Conservation (phyloP, 805 yeast genomes). For the Wickerhamomyces bovis region DNA sequence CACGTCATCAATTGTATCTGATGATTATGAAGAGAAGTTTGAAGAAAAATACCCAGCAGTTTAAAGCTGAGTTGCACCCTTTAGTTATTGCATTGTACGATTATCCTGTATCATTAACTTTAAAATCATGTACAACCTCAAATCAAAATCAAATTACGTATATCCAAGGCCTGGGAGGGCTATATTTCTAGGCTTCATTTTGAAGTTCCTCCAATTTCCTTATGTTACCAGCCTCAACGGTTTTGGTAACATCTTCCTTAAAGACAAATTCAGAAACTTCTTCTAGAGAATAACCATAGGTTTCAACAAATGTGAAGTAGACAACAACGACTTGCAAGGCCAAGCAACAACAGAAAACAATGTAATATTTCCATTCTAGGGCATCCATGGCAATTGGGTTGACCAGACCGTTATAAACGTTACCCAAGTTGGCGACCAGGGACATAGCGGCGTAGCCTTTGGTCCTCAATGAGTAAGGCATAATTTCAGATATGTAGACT, state of each 20-base stretch:
- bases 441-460: conserved; percentile 21
- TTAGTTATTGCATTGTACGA: neutral
- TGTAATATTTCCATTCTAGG: conserved; percentile 31
- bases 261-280: conserved; percentile 27
- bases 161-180: too few relatives aligned
- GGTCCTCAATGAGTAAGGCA: conserved; percentile 28
- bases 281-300: conserved; percentile 33
- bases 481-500: conserved; percentile 39
- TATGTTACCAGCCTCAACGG: neutral
- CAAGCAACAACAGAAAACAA: conserved; percentile 28
- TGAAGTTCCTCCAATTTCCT: neutral
- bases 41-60: conserved; percentile 55
- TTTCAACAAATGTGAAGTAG: conserved; percentile 31
- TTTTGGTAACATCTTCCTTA: neutral
- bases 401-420: conserved; percentile 29
- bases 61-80: conserved; percentile 12
- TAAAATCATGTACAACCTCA: neutral
- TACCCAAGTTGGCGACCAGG: conserved; percentile 1
- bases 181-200: neutral
- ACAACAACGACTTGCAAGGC: conserved; percentile 26
- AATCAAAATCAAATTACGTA: neutral
- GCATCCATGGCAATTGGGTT: conserved; percentile 34
- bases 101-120: neutral
- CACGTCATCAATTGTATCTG: conserved; percentile 26
- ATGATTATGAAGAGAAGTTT: conserved; percentile 52